A percentile compares a stretch with the other conserved stretches of the same genome.
phyloP scores from a whole-genome alignment of 2,329 filamentous ascomycete genomes.

The Geosmithia flava region DNA sequence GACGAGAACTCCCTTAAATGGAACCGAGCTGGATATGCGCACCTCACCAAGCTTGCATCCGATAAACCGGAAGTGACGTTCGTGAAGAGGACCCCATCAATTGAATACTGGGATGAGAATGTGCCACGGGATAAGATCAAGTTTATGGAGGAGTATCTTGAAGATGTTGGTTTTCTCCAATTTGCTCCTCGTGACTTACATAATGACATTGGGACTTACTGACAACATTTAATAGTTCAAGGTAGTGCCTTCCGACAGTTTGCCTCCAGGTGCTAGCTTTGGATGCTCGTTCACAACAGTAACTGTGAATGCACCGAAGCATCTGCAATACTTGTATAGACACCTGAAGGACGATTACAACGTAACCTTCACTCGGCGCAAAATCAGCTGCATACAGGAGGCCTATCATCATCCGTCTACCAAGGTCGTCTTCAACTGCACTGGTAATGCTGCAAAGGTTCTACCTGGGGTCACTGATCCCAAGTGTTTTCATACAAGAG shows the following conservation, averaged over 20 bases:
- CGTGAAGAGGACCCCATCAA: conserved; percentile 22
- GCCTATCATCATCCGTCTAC: conserved; percentile 10
- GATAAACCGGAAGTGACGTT: conserved; percentile 15
- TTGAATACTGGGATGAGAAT: conserved; percentile 26
- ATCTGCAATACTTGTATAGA: conserved; percentile 12
- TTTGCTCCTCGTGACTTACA: not conserved
- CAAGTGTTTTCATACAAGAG: conserved; percentile 26
- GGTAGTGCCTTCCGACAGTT: conserved; percentile 11
- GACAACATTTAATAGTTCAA: conserved; percentile 13
- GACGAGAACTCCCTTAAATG: conserved; percentile 26
- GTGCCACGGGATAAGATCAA: conserved; percentile 25
- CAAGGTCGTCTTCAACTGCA: conserved; percentile 20
- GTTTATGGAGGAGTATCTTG: conserved; percentile 24
- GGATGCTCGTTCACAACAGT: conserved; percentile 17
- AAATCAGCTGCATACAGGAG: conserved; percentile 8
- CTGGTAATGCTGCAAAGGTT: conserved; percentile 18
- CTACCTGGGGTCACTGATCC: conserved; percentile 21
- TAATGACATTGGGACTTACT: no score
- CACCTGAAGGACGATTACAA: conserved; percentile 8
- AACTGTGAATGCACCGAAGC: conserved; percentile 18
- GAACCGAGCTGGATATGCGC: conserved; percentile 24
- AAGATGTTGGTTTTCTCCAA: conserved; percentile 15
- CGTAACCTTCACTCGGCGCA: conserved; percentile 12
- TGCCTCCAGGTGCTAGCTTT: conserved; percentile 13
- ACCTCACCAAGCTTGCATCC: conserved; percentile 20